These are phyloP conservation scores for Globisporangium middletonii DNA, from an alignment of 352 stramenopile genomes.

Conservation along the genomic window DNA sequence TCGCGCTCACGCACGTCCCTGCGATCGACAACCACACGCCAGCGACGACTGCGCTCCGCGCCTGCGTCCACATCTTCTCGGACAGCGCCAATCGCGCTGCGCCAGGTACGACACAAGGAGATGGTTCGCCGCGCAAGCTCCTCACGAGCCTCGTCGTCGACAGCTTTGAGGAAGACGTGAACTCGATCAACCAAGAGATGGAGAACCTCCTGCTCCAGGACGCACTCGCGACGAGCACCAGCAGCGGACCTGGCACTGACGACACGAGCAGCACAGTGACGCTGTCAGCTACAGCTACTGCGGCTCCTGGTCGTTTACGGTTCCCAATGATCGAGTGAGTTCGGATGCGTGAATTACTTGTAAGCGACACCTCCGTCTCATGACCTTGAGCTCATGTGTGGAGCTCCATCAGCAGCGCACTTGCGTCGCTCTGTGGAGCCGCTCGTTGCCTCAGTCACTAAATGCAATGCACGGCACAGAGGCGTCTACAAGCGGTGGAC, in stretches of 20 bases:
- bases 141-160: conserved; percentile 6
- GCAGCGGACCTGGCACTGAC: not conserved
- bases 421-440: too few relatives aligned
- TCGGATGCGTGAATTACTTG: too few relatives aligned
- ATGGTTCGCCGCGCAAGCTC: not conserved
- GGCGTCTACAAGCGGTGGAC: too few relatives aligned
- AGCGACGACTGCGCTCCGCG: conserved; percentile 5
- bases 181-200: conserved; percentile 16
- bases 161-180: conserved; percentile 14
- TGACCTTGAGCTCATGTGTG: too few relatives aligned
- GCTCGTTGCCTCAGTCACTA: too few relatives aligned
- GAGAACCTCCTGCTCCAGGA: conserved; percentile 11
- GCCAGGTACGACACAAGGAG: too few relatives aligned
- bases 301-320: too few relatives aligned
- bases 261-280: not conserved
- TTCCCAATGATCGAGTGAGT: too few relatives aligned
- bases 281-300: not conserved
- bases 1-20: conserved; percentile 7
- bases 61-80: conserved; percentile 11
- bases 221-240: not conserved
- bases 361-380: too few relatives aligned
- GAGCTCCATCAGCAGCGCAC: too few relatives aligned
- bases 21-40: not conserved
- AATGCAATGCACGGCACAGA: too few relatives aligned
- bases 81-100: not conserved